These are phyloP conservation scores for Colletotrichum graminicola DNA, from an alignment of 2,329 filamentous ascomycete genomes.

Conservation along the genomic window DNA sequence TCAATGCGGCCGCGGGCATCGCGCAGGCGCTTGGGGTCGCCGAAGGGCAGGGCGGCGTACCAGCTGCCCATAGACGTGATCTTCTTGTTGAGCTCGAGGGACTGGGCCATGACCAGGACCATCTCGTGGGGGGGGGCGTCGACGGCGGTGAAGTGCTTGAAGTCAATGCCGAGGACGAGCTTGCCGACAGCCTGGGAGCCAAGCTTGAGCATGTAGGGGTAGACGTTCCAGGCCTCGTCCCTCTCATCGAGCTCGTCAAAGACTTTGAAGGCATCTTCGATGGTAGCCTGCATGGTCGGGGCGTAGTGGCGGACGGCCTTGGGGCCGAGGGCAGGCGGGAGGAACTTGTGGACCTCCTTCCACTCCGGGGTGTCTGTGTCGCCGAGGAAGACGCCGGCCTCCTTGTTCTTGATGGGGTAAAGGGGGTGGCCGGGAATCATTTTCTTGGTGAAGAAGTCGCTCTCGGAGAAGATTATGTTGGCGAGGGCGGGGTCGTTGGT, in stretches of 20 bases:
- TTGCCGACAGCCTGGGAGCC: constrained; percentile 60
- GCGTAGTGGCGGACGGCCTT: constrained; percentile 73
- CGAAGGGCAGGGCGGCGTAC: constrained; percentile 69
- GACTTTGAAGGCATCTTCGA: constrained; percentile 63
- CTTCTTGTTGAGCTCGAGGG: constrained; percentile 70
- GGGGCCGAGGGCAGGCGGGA: constrained; percentile 69
- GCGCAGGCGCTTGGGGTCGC: constrained; percentile 62
- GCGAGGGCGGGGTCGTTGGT: constrained; percentile 64
- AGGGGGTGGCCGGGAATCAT: constrained; percentile 65
- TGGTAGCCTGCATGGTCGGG: constrained; percentile 67
- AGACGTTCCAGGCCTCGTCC: constrained; percentile 62
- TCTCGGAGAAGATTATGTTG: constrained; percentile 60
- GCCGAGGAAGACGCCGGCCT: constrained; percentile 59
- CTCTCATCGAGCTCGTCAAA: constrained; percentile 64
- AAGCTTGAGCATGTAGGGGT: constrained; percentile 64
- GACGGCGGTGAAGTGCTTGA: constrained; percentile 57
- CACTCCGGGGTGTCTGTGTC: constrained; percentile 66
- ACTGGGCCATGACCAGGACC: constrained; percentile 62
- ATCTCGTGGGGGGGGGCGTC: constrained; percentile 65
- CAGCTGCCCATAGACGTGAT: constrained; percentile 66
- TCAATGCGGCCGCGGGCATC: constrained; percentile 50
- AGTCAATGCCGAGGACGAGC: constrained; percentile 59
- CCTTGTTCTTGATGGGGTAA: constrained; percentile 55
- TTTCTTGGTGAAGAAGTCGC: constrained; percentile 65
- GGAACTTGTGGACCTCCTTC: constrained; percentile 69